Conservation (phyloP, 305 asterid species). For the Nicotiana rustica region DNA sequence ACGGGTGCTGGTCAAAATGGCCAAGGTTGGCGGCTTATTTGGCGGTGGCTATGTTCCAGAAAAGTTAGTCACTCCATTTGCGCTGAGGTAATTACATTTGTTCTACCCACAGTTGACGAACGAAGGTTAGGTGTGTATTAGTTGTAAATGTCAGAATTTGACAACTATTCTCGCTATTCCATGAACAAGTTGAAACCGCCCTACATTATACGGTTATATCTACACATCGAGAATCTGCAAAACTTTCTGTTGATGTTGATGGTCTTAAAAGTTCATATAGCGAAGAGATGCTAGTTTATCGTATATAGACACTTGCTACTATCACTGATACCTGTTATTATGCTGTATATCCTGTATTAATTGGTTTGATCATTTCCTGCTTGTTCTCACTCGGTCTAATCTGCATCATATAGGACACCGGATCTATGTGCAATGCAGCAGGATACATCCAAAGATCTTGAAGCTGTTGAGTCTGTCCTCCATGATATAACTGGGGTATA, state of each 20-base stretch:
- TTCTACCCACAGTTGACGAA: background rate
- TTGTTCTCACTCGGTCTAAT: conserved; percentile 30
- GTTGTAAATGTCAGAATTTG: background rate
- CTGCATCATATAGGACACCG: conserved; percentile 64
- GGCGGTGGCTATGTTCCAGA: conserved; percentile 57
- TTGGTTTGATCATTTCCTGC: background rate
- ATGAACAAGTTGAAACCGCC: background rate
- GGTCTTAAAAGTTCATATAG: background rate
- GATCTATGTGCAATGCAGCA: conserved; percentile 80
- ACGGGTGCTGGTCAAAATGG: conserved; percentile 70
- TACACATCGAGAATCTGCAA: background rate
- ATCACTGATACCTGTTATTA: background rate
- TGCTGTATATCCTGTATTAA: background rate
- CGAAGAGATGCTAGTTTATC: background rate
- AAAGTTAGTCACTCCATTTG: conserved; percentile 63
- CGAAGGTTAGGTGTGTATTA: background rate
- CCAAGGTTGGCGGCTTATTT: conserved; percentile 57
- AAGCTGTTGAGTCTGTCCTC: conserved; percentile 67
- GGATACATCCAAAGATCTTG: conserved; percentile 69
- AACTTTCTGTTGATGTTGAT: background rate
- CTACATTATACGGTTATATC: background rate
- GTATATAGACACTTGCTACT: background rate
- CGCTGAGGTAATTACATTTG: conserved; percentile 52
- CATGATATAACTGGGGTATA: conserved; percentile 65
- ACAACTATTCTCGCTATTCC: background rate